Base-by-base conservation (phyloP, 495 filamentous ascomycete species). In the Endocarpon pusillum region DNA sequence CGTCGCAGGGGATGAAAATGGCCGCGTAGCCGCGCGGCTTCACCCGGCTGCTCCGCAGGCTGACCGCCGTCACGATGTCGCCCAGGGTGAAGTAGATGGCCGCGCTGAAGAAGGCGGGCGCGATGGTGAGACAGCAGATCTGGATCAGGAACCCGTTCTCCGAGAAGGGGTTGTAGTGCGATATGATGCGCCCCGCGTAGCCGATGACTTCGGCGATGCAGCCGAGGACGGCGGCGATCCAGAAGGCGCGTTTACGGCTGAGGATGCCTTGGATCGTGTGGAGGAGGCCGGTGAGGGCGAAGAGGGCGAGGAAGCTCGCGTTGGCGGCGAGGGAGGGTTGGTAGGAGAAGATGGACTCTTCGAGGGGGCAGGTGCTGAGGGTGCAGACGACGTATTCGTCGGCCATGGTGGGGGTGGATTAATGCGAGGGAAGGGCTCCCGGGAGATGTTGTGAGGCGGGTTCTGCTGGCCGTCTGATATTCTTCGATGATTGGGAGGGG, bases 51-150 rank as follows among this genome's bases (percentile, higher is more conserved):
- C n/a, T n/a, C n/a, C n/a, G n/a, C n/a, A n/a, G n/a, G n/a, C n/a
- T n/a, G n/a, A n/a, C n/a, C n/a, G n/a, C n/a, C n/a, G n/a, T n/a
- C n/a, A n/a, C n/a, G n/a, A n/a, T n/a, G n/a, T n/a, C n/a, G n/a
- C n/a, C n/a, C n/a, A 64, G 48, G n/a, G 65, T 71, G 34, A 73
- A 49, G 47, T 77, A 77, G 36, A 75, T 66, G 11, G 59, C 67
- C 1, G 71, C 71, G 10, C 66, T 60, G 38, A 66, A 58, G 42
- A 66, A 75, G 19, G 69, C 62, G 1, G 72, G 72, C 1, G 56
- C 67, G 21, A 67, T 54, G 7, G 62, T 69, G 17, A 77, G 54
- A 35, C 65, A 71, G 39, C 48, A 47, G 21, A 67, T 66, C 38
- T 71, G 58, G n/a, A 67, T 53, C 22, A 66, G 39, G 39, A 71